A percentile compares a stretch with the other conserved stretches of the same genome.
These are phyloP conservation scores for Brassica cretica DNA, from an alignment of 345 rosid genomes.

Conservation along the genomic window DNA sequence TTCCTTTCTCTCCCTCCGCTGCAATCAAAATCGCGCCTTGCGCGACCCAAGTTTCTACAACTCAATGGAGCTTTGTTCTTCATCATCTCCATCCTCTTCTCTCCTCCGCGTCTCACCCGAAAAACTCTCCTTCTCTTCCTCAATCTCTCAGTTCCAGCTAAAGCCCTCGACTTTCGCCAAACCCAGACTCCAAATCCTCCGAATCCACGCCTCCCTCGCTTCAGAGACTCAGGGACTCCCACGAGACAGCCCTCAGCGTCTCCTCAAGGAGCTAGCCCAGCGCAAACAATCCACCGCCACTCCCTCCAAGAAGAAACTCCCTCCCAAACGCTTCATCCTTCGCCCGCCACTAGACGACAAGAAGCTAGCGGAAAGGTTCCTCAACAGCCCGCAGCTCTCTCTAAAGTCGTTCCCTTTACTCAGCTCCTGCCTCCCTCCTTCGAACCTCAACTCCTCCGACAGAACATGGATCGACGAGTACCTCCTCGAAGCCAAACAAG, in stretches of 20 bases:
- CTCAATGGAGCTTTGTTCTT: slow-evolving; percentile 72
- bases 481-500: slow-evolving; percentile 89
- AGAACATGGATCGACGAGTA: slow-evolving; percentile 89
- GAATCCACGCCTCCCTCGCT: slow-evolving; percentile 52
- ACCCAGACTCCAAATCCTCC: slow-evolving; percentile 43
- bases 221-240: slow-evolving; percentile 68
- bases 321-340: slow-evolving; percentile 71
- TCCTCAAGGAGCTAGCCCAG: slow-evolving; percentile 89
- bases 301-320: slow-evolving; percentile 64
- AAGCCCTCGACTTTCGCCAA: slow-evolving; percentile 36
- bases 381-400: slow-evolving; percentile 86
- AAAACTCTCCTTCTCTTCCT: slow-evolving; percentile 59
- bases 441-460: slow-evolving; percentile 84
- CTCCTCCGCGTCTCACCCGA: slow-evolving; percentile 45
- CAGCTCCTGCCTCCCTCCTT: slow-evolving; percentile 83
- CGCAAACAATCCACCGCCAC: slow-evolving; percentile 58
- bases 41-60: slow-evolving; percentile 1
- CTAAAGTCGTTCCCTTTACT: slow-evolving; percentile 80
- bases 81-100: slow-evolving; percentile 51
- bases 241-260: slow-evolving; percentile 76
- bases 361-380: slow-evolving; percentile 66
- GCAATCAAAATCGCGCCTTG: slow-evolving; percentile 8
- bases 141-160: slow-evolving; percentile 49
- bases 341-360: slow-evolving; percentile 90
- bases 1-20: background rate